Evolutionary conservation across 2,329 filamentous ascomycete species (phyloP).

Genomic region (Verticillium tricorpus): DNA sequence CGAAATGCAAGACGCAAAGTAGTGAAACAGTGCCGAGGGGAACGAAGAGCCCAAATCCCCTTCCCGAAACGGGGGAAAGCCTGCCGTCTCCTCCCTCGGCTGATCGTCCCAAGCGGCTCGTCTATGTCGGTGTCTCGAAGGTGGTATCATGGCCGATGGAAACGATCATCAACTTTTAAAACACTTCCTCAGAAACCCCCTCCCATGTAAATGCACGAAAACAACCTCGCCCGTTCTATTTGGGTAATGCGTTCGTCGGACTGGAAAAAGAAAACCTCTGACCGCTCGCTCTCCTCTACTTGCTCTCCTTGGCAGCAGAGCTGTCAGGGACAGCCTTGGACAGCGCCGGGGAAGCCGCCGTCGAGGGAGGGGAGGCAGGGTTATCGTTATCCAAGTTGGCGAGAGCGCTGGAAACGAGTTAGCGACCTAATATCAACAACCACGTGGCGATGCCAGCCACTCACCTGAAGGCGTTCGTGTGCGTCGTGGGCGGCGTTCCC

Average conservation of each 20-base stretch:
- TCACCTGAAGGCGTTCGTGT: constrained; percentile 93
- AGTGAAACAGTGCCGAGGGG: not conserved
- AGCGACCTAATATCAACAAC: not conserved
- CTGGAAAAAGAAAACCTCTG: constrained; percentile 21
- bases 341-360: constrained; percentile 60
- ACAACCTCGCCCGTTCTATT: constrained; percentile 46
- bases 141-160: constrained; percentile 43
- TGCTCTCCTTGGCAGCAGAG: constrained; percentile 35
- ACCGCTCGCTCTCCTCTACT: constrained; percentile 21
- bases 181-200: constrained; percentile 40
- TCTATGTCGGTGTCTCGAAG: constrained; percentile 37
- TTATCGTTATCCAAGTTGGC: constrained; percentile 59
- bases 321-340: constrained; percentile 57
- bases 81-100: not conserved
- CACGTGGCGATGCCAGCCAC: constrained; percentile 19
- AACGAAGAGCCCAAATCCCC: not conserved
- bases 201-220: constrained; percentile 42
- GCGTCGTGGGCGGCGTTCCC: constrained; percentile 76
- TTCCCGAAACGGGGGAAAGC: not conserved
- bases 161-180: constrained; percentile 42
- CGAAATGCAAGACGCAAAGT: not conserved
- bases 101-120: constrained; percentile 16
- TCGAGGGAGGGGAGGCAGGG: constrained; percentile 66
- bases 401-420: constrained; percentile 44
- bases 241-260: constrained; percentile 37